Base-by-base conservation (phyloP, 192 early-diverging fungal species). In the Neocallimastix lanati region DNA sequence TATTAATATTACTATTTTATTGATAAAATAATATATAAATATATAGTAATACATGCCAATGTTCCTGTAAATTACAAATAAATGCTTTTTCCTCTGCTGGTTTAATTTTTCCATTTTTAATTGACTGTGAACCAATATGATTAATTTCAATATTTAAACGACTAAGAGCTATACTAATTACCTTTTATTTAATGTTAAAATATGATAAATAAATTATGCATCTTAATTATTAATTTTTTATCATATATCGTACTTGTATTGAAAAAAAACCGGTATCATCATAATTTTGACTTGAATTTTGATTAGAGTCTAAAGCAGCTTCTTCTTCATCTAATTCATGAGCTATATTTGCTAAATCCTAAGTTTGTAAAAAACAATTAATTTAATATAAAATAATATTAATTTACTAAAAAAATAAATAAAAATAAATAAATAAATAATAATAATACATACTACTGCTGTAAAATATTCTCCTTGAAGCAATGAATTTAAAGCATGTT, bases 401-500 rank as follows among this genome's bases (percentile, higher is more conserved):
- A 7, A 35, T 35, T 7, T 35, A 35, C 12, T 7, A 35, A 35
- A 38, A 14, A 38, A 38, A 38, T 38, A 38, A 38, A 38, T 14
- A 13, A 14, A 38, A 7, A 38, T 38, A 35, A 35, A 35, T 7
- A 35, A 35, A 35, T 35, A 21, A 21, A 13, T 13, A 21, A 4
- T 21, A 4, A 50, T 4, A 50, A 21, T 13, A 50, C 40, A 50
- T 50, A 50, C 40, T 21, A 50, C 40, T 21, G 40, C 40, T 4
- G 40, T 50, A 50, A 50, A 50, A 6, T 50, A 50, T 36, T 77
- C 83, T 80, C 86, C 86, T 85, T 89, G 86, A 28, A 94, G 85
- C 16, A 94, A 84, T n/a, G 90, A 86, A 81, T 94, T 94, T 77
- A 94, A 80, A 30, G 92, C 92, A 85, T 94, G 93, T 67, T 94